Evolutionary conservation across 495 filamentous ascomycete genomes (phyloP).

Genomic region (Penicillium crystallinum): DNA sequence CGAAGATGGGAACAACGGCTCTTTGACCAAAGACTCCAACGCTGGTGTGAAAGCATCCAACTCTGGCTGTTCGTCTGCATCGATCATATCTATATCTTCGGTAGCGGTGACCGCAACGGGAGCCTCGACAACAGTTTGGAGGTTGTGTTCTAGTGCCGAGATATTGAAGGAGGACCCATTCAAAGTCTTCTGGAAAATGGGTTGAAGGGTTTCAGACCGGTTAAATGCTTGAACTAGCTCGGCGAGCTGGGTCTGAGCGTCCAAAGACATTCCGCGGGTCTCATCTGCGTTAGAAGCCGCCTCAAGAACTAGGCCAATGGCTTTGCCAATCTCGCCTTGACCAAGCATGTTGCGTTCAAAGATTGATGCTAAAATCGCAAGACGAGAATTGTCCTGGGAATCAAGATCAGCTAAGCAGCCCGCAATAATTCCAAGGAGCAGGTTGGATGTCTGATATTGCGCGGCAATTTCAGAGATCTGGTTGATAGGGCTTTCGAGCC

Average conservation of each 20-base stretch:
- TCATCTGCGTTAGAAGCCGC: constrained; percentile 29
- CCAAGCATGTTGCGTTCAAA: constrained; percentile 57
- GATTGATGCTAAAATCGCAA: constrained; percentile 54
- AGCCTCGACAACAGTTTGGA: constrained; percentile 60
- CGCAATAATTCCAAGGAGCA: constrained; percentile 66
- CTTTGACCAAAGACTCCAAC: constrained; percentile 30
- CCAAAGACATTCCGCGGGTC: constrained; percentile 36
- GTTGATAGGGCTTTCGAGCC: constrained; percentile 52
- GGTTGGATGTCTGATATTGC: constrained; percentile 63
- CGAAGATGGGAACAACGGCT: constrained; percentile 25
- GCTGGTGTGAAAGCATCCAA: constrained; percentile 37
- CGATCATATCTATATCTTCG: constrained; percentile 52
- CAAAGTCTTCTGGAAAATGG: constrained; percentile 54
- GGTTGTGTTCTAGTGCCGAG: constrained; percentile 61
- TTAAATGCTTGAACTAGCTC: constrained; percentile 58
- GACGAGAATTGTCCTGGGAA: constrained; percentile 50
- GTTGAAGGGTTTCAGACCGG: constrained; percentile 47
- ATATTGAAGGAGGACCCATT: constrained; percentile 59
- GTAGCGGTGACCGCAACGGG: constrained; percentile 27
- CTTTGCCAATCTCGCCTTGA: constrained; percentile 53
- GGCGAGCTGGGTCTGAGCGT: constrained; percentile 57
- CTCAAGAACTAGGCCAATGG: constrained; percentile 58
- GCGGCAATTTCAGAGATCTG: constrained; percentile 56
- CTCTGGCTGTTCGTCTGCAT: constrained; percentile 30
- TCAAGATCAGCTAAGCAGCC: constrained; percentile 60